Conservation (phyloP, 2,329 filamentous ascomycete species). For the Colletotrichum graminicola region DNA sequence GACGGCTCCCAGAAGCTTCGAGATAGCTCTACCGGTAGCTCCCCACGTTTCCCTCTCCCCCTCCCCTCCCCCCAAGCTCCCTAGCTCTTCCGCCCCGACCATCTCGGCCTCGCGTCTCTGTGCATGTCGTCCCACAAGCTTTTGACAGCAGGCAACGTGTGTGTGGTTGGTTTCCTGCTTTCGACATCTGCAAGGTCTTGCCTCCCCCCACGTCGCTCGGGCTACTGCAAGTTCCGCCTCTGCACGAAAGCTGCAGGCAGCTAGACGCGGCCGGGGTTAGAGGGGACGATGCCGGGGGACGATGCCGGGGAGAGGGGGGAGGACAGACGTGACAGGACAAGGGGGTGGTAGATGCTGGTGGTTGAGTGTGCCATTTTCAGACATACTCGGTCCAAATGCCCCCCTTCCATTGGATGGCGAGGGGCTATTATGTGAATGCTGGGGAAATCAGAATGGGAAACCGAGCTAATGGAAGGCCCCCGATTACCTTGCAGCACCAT, state of each 20-base stretch:
- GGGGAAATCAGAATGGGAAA: slow-evolving; percentile 41
- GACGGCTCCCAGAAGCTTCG: slow-evolving; percentile 9
- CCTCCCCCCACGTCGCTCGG: slow-evolving; percentile 29
- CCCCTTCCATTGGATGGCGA: slow-evolving; percentile 28
- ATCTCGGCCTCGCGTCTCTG: background rate
- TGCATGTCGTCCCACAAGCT: slow-evolving; percentile 38
- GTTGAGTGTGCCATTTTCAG: background rate
- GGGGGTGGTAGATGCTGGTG: background rate
- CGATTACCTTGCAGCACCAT: slow-evolving; percentile 29
- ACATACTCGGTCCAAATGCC: background rate
- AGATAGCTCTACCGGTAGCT: slow-evolving; percentile 8
- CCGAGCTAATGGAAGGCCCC: slow-evolving; percentile 39
- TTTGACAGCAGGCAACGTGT: slow-evolving; percentile 10
- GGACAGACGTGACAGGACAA: background rate
- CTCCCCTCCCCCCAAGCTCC: background rate
- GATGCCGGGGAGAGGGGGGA: background rate
- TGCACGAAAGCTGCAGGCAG: slow-evolving; percentile 33
- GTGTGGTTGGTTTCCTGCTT: background rate
- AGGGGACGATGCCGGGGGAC: no score
- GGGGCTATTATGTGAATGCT: slow-evolving; percentile 39
- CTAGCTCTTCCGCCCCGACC: slow-evolving; percentile 4
- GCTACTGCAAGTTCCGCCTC: slow-evolving; percentile 23
- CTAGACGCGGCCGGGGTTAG: slow-evolving; percentile 4
- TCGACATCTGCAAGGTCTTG: background rate
- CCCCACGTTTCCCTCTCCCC: background rate